Conservation (phyloP, 1,284 basidiomycete species). For the Marasmius tenuissimus region DNA sequence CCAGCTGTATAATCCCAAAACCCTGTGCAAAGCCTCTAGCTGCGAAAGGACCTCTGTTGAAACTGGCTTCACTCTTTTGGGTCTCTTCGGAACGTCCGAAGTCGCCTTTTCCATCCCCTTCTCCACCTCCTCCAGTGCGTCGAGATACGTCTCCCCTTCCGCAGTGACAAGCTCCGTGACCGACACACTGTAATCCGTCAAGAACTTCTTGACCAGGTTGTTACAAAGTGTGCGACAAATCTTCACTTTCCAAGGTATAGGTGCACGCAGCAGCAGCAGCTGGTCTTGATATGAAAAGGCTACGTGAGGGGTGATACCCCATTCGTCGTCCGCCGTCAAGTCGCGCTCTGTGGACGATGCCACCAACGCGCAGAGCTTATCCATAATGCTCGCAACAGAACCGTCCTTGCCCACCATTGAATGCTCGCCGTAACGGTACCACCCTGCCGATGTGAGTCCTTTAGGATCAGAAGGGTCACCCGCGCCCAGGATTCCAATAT, state of each 20-base stretch:
- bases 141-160: constrained; percentile 38
- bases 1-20: constrained; percentile 88
- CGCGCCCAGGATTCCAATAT: constrained; percentile 15
- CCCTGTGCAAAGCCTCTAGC: constrained; percentile 83
- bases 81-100: too few species aligned
- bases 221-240: constrained; percentile 30
- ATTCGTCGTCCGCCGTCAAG: not conserved
- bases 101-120: constrained; percentile 20
- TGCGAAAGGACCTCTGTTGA: constrained; percentile 7
- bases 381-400: constrained; percentile 34
- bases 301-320: not conserved
- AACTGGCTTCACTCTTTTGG: not conserved
- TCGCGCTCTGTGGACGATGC: not conserved
- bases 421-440: not conserved
- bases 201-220: constrained; percentile 35
- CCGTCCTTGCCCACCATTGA: not conserved
- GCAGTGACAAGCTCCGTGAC: constrained; percentile 27
- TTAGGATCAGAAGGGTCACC: constrained; percentile 38
- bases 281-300: constrained; percentile 52
- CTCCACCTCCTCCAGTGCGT: constrained; percentile 45
- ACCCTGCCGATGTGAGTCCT: constrained; percentile 24
- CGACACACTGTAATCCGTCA: constrained; percentile 34
- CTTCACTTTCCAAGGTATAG: constrained; percentile 43
- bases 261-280: constrained; percentile 44
- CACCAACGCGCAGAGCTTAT: constrained; percentile 29